Percentiles rank a stretch among this genome's conserved stretches.
Conservation (phyloP, 345 rosid species). For the Acer campestre region DNA sequence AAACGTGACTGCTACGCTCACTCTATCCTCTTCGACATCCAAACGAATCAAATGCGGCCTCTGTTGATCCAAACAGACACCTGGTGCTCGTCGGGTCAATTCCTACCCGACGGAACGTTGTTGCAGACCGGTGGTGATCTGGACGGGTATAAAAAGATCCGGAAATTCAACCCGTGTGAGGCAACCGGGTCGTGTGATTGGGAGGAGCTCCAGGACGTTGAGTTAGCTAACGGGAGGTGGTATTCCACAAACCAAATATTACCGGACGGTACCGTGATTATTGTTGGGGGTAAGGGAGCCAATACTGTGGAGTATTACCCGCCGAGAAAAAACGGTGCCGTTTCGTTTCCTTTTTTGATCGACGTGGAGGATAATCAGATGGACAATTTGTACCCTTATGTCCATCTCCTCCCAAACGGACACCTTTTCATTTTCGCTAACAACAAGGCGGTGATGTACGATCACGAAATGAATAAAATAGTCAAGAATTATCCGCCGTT, state of each 20-base stretch:
- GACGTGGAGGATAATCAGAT: conserved; percentile 74
- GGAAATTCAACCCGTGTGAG: conserved; percentile 59
- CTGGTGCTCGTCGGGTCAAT: conserved; percentile 83
- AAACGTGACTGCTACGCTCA: conserved; percentile 86
- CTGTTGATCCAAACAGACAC: conserved; percentile 70
- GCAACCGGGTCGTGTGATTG: conserved; percentile 54
- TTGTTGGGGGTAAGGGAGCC: conserved; percentile 68
- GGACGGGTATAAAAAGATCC: conserved; percentile 55
- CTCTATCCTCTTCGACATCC: conserved; percentile 53
- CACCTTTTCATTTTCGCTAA: conserved; percentile 83
- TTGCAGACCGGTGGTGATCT: conserved; percentile 76
- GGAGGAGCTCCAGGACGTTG: conserved; percentile 59
- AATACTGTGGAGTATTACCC: conserved; percentile 71
- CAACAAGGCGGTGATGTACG: conserved; percentile 66
- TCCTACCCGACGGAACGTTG: conserved; percentile 68
- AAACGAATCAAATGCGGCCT: conserved; percentile 56
- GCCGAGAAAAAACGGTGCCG: conserved; percentile 56
- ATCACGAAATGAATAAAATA: conserved; percentile 48
- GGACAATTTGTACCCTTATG: conserved; percentile 91
- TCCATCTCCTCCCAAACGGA: conserved; percentile 86
- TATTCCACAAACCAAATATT: conserved; percentile 69
- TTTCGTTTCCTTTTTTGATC: conserved; percentile 62
- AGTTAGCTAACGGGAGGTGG: conserved; percentile 60
- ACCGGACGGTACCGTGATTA: conserved; percentile 72
- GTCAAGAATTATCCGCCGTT: conserved; percentile 61